Base-by-base conservation (phyloP, 306 rosid genomes). In the Lagenaria siceraria region DNA sequence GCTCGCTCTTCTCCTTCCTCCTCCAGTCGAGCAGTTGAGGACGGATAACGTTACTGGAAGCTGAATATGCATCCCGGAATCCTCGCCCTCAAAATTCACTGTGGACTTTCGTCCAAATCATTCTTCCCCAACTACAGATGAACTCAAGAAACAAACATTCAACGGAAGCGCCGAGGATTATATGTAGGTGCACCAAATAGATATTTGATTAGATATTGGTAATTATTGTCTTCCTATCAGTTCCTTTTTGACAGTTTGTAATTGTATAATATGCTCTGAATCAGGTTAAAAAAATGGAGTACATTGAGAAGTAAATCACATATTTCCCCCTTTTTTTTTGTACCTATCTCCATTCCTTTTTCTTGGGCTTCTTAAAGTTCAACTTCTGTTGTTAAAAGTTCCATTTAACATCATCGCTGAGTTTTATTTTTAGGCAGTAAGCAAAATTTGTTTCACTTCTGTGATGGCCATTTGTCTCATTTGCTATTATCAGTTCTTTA, bases 1-100 rank as follows among this genome's bases (percentile, higher is more conserved):
- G 87, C 97, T 95, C 19, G 89, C 91, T 82, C 97, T 92, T 84
- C 89, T 95, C 80, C 96, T 95, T 80, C 97, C 97, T 71, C 88
- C 90, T 10, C 78, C 84, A 0, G 85, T 78, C n/a, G 96, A 90
- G 77, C 93, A 84, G 81, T 81, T 85, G 79, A 81, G 92, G 72
- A 88, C 83, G 77, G 93, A 92, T 74, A 65, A 86, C 62, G 87
- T 91, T 76, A 82, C 91, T 43, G 91, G 91, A 77, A 82, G 87
- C 80, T 89, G 84, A 84, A 54, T 70, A 10, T 24, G 9, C 19
- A 56, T 75, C n/a, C 29, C 24, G 1, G 22, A 56, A 56, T 14
- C 15, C 38, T 17, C 36, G 25, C 10, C 60, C 72, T 35, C n/a
- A 22, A 10, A 72, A 14, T 15, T 49, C 76, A 29, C 40, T 14